Evolutionary conservation across 2,329 filamentous ascomycete genomes (phyloP).

Genomic region (Alternaria sp.): DNA sequence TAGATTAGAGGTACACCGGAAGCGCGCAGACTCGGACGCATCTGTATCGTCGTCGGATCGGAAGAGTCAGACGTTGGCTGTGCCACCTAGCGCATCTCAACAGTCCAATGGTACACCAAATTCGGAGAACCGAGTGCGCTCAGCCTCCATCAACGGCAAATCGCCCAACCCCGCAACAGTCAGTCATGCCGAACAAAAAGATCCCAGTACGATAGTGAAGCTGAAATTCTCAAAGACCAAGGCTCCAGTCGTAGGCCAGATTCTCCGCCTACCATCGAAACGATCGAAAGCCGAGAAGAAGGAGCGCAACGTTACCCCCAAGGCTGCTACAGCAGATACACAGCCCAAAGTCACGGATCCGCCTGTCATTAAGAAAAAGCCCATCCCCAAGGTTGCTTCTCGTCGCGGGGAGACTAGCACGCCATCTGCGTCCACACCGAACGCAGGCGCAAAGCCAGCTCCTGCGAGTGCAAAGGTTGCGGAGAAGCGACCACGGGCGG

Average conservation of each 20-base stretch:
- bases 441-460: slow-evolving; percentile 21
- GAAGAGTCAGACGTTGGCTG: slow-evolving; percentile 39
- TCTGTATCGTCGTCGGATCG: slow-evolving; percentile 48
- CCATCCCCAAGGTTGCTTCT: slow-evolving; percentile 36
- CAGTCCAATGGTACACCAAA: slow-evolving; percentile 35
- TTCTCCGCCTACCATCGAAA: slow-evolving; percentile 47
- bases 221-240: slow-evolving; percentile 62
- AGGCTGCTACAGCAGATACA: slow-evolving; percentile 27
- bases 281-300: slow-evolving; percentile 34
- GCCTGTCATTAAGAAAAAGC: slow-evolving; percentile 37
- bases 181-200: slow-evolving; percentile 21
- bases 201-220: slow-evolving; percentile 55
- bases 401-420: slow-evolving; percentile 36
- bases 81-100: slow-evolving; percentile 30
- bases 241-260: slow-evolving; percentile 56
- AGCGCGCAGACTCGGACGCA: slow-evolving; percentile 47
- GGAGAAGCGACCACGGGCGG: slow-evolving; percentile 49
- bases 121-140: slow-evolving; percentile 34
- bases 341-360: slow-evolving; percentile 34
- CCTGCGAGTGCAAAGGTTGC: slow-evolving; percentile 26
- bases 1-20: slow-evolving; percentile 51
- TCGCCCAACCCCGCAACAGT: slow-evolving; percentile 31
- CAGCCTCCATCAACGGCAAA: slow-evolving; percentile 40
- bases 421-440: slow-evolving; percentile 21
- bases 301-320: slow-evolving; percentile 37